Percentiles rank a stretch among this genome's conserved stretches.
phyloP scores from a whole-genome alignment of 306 rosid species.

The Carpinus fangiana region DNA sequence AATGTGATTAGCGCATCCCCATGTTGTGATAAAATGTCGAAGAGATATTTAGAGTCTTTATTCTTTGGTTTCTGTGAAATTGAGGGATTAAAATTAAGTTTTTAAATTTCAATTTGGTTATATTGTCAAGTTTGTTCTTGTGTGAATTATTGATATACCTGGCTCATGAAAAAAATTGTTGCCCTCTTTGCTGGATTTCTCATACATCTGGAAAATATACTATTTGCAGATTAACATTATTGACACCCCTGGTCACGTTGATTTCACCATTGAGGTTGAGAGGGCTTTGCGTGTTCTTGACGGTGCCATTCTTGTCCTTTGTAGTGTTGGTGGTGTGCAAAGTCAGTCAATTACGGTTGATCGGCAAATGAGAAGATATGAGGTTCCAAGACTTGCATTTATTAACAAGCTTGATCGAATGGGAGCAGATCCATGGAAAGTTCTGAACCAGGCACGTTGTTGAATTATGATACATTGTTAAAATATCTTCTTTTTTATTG shows the following conservation, averaged over 20 bases:
- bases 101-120: neutral
- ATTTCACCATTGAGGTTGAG: constrained; percentile 97
- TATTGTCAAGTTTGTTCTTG: neutral
- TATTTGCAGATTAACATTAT: constrained; percentile 85
- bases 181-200: constrained; percentile 7
- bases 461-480: constrained; percentile 22
- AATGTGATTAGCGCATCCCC: neutral
- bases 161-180: neutral
- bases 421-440: constrained; percentile 99
- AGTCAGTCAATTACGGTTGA: constrained; percentile 98
- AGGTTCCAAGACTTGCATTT: constrained; percentile 94
- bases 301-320: constrained; percentile 97
- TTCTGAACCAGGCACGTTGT: constrained; percentile 75
- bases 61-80: neutral
- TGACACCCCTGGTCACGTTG: constrained; percentile 98
- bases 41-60: neutral
- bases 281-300: constrained; percentile 98
- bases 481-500: neutral
- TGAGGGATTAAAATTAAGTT: neutral
- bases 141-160: neutral
- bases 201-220: constrained; percentile 17
- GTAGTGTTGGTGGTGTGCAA: constrained; percentile 99
- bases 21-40: neutral
- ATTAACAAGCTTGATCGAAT: constrained; percentile 95
- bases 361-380: constrained; percentile 96